phyloP scores from a whole-genome alignment of 768 basidiomycete species.

The Suillus subluteus region DNA sequence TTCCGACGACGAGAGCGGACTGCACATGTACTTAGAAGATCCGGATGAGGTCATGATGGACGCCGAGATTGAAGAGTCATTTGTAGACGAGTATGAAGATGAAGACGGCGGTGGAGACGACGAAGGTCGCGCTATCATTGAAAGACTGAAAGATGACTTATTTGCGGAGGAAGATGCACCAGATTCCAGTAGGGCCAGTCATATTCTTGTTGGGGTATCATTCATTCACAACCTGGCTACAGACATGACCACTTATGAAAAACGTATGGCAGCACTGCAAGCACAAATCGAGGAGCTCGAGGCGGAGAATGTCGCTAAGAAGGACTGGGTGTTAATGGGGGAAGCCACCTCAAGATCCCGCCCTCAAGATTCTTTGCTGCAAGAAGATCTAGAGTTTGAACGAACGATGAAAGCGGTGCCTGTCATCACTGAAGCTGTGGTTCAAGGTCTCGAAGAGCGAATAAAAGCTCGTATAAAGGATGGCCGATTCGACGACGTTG shows the following conservation, averaged over 20 bases:
- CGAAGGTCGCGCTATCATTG: slow-evolving; percentile 53
- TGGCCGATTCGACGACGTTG: slow-evolving; percentile 87
- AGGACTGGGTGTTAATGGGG: slow-evolving; percentile 93
- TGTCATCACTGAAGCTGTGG: slow-evolving; percentile 85
- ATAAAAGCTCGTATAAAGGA: slow-evolving; percentile 91
- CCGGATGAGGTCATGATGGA: slow-evolving; percentile 39
- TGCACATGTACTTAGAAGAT: slow-evolving; percentile 35
- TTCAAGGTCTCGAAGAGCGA: slow-evolving; percentile 80
- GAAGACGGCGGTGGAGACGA: slow-evolving; percentile 32
- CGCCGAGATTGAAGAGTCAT: slow-evolving; percentile 30
- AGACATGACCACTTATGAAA: slow-evolving; percentile 81
- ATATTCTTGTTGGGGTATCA: background rate
- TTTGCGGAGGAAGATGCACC: slow-evolving; percentile 67
- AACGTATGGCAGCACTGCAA: slow-evolving; percentile 69
- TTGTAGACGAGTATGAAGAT: slow-evolving; percentile 26
- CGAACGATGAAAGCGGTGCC: slow-evolving; percentile 86
- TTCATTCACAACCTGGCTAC: slow-evolving; percentile 8
- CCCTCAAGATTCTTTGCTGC: slow-evolving; percentile 89
- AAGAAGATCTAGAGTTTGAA: slow-evolving; percentile 95
- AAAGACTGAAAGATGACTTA: slow-evolving; percentile 74
- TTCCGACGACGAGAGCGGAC: slow-evolving; percentile 43
- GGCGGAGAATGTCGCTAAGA: slow-evolving; percentile 82
- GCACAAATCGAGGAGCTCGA: slow-evolving; percentile 85
- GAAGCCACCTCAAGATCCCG: slow-evolving; percentile 83
- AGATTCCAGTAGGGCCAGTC: slow-evolving; percentile 5